These are phyloP conservation scores for Collybiopsis luxurians DNA, from an alignment of 768 basidiomycete genomes.

Conservation along the genomic window DNA sequence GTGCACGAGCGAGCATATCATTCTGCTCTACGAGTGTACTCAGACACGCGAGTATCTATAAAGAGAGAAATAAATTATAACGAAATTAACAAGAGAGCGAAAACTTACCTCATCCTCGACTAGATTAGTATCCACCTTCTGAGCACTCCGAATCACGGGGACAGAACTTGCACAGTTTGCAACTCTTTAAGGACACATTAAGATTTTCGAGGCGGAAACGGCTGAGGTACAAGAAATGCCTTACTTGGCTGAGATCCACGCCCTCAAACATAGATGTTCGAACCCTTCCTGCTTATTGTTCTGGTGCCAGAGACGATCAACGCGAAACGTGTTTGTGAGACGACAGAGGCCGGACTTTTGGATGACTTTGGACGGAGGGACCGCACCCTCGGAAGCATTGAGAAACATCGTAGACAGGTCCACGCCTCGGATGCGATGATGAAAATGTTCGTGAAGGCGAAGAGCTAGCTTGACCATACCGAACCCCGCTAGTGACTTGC, in stretches of 20 bases:
- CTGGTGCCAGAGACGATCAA: constrained; percentile 29
- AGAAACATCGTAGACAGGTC: constrained; percentile 32
- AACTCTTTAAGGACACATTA: constrained; percentile 17
- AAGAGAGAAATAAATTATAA: not conserved
- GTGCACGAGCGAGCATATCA: constrained; percentile 28
- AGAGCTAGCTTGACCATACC: constrained; percentile 33
- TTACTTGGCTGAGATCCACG: constrained; percentile 35
- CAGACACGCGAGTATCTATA: constrained; percentile 31
- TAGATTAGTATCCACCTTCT: constrained; percentile 14
- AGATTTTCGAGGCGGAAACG: not conserved
- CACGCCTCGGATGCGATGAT: constrained; percentile 28
- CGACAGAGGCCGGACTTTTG: constrained; percentile 4
- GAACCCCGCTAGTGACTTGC: constrained; percentile 38
- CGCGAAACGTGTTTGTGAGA: not conserved
- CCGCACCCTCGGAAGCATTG: constrained; percentile 17
- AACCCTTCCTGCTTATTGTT: constrained; percentile 12
- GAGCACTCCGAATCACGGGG: not conserved
- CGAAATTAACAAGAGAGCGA: not conserved
- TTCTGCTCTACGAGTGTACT: constrained; percentile 26
- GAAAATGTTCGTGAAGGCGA: constrained; percentile 23
- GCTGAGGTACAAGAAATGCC: not conserved
- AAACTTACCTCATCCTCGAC: constrained; percentile 18
- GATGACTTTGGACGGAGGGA: constrained; percentile 23
- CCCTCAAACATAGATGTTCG: constrained; percentile 31
- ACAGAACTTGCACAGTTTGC: constrained; percentile 9